These are phyloP conservation scores for Gnaphalium uliginosum DNA, from an alignment of 129 eudicot genomes.

Conservation along the genomic window DNA sequence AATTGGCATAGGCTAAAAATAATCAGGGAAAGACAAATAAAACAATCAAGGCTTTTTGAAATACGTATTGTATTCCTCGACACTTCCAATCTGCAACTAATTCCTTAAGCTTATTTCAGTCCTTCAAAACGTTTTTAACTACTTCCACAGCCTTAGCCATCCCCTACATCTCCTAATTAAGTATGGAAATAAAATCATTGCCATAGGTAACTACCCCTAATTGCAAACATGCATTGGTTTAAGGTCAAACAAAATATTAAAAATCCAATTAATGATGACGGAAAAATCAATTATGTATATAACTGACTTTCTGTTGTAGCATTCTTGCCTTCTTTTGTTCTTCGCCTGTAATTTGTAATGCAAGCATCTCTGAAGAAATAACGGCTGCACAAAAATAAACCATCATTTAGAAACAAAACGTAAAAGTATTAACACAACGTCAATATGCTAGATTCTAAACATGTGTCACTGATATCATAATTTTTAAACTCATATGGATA, in stretches of 20 bases:
- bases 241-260: not conserved
- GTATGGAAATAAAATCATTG: too few relatives aligned
- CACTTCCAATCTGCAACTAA: slow-evolving; percentile 2
- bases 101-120: slow-evolving; percentile 1
- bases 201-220: not conserved
- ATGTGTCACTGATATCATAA: slow-evolving; percentile 2
- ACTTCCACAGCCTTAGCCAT: slow-evolving; percentile 5
- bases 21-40: not conserved
- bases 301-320: slow-evolving; percentile 20
- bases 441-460: not conserved
- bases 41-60: not conserved
- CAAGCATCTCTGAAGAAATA: slow-evolving; percentile 85
- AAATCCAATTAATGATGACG: slow-evolving; percentile 4
- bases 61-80: not conserved
- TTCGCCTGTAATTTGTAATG: slow-evolving; percentile 72
- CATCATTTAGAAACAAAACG: slow-evolving; percentile 31
- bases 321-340: slow-evolving; percentile 59
- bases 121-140: not conserved
- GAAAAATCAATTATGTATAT: slow-evolving; percentile 7
- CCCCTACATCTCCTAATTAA: slow-evolving; percentile 16
- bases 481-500: not conserved
- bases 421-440: not conserved
- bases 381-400: slow-evolving; percentile 61
- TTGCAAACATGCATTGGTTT: slow-evolving; percentile 8
- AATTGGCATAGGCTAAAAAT: not conserved